These are phyloP conservation scores for Hygrophorus pudorinus DNA, from an alignment of 768 basidiomycete species.

Conservation along the genomic window DNA sequence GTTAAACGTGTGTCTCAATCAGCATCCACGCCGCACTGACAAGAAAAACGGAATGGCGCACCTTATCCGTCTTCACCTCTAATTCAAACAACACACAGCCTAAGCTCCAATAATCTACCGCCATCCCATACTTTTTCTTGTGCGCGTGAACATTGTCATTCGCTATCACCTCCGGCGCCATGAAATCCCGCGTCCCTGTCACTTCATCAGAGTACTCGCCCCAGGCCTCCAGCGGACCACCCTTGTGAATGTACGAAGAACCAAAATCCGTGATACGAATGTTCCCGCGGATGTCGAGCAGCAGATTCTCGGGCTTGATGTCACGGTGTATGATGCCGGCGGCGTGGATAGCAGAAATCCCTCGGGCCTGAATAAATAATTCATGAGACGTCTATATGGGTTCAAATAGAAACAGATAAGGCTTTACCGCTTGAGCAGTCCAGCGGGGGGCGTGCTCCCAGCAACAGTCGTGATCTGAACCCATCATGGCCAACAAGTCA, in stretches of 20 bases:
- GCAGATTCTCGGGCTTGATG: conserved; percentile 61
- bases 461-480: conserved; percentile 13
- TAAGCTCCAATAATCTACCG: conserved; percentile 32
- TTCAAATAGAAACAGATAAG: conserved; percentile 1
- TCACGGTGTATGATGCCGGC: conserved; percentile 62
- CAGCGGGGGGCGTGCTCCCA: conserved; percentile 23
- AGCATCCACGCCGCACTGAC: not conserved
- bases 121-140: conserved; percentile 18
- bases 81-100: conserved; percentile 32
- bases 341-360: conserved; percentile 36
- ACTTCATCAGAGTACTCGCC: conserved; percentile 16
- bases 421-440: conserved; percentile 33
- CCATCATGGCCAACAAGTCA: conserved; percentile 24
- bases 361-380: conserved; percentile 23
- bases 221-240: conserved; percentile 9
- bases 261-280: conserved; percentile 34
- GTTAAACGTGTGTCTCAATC: too few species aligned
- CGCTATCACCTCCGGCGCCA: conserved; percentile 31
- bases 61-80: conserved; percentile 18
- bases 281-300: conserved; percentile 36
- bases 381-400: not conserved
- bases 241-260: conserved; percentile 17
- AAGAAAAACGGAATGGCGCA: conserved; percentile 7
- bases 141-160: conserved; percentile 11
- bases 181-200: conserved; percentile 25